Conservation (phyloP, 2,329 filamentous ascomycete genomes). For the Colletotrichum higginsianum region DNA sequence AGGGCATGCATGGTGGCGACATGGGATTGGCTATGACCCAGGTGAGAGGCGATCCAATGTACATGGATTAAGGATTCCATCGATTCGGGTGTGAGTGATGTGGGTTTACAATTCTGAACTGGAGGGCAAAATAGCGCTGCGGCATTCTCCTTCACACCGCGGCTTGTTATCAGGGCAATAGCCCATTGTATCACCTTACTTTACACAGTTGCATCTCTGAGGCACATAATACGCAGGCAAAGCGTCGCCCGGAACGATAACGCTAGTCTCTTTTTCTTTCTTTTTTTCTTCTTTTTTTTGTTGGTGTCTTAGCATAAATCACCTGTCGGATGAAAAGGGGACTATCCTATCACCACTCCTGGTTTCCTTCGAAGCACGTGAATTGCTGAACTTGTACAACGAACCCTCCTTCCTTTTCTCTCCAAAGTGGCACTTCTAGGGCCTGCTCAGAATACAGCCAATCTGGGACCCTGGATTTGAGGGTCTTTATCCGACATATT, state of each 20-base stretch:
- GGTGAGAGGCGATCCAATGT: conserved; percentile 65
- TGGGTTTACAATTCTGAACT: conserved; percentile 1
- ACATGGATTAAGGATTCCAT: conserved; percentile 59
- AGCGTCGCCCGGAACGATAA: conserved; percentile 12
- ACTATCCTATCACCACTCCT: conserved; percentile 9
- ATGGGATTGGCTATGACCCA: conserved; percentile 63
- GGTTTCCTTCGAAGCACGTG: background rate
- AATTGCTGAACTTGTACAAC: background rate
- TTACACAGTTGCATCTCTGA: conserved; percentile 22
- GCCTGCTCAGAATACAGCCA: background rate
- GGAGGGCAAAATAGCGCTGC: conserved; percentile 19
- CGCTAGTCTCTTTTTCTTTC: conserved; percentile 4
- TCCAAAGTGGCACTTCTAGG: background rate
- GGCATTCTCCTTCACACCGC: conserved; percentile 13
- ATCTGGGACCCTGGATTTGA: conserved; percentile 9
- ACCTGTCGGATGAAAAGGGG: conserved; percentile 19
- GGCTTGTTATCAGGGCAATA: conserved; percentile 29
- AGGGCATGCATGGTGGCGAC: conserved; percentile 58
- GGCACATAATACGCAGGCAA: conserved; percentile 28
- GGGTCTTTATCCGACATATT: conserved; percentile 17
- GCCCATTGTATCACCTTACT: conserved; percentile 38
- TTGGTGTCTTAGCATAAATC: conserved; percentile 32
- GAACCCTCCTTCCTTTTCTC: background rate
- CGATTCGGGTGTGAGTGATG: background rate
- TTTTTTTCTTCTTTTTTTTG: conserved; percentile 2